Evolutionary conservation across 2,329 filamentous ascomycete species (phyloP), one percentile per base, ranked within the genome.

Genomic region (Verticillium dahliae): DNA sequence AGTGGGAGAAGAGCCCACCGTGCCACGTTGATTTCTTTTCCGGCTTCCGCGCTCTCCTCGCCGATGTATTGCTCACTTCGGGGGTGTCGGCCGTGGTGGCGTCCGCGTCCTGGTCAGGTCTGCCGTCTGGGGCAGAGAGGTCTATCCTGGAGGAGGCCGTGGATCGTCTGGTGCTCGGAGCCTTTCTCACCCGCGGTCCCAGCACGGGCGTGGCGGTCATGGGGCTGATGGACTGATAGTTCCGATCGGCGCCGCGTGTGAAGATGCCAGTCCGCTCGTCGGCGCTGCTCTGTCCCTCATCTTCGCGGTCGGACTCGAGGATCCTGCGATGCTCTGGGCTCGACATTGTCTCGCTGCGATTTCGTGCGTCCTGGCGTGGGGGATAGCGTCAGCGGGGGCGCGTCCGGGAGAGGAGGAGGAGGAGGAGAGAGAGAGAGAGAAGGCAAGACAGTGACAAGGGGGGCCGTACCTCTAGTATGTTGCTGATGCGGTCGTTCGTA

Each of bases 21-120:
- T 83, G 86, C 82, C 87, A 86, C 52, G 72, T 65, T 64, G 73
- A 72, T 62, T 73, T 64, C 50, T 70, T 65, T 56, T 68, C 65
- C n/a, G 66, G 62, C 27, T 64, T 63, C 38, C 60, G 63, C 39
- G 59, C 62, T 52, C 62, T 45, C 52, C 34, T 45, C 52, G 31
- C 22, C 45, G 34, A 34, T 1, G 37, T 31, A 14, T 15, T 31
- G 50, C 34, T 33, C 14, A 22, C 52, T 34, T 57, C 61, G 7
- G 50, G 62, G 58, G 61, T 59, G 63, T 37, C 57, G 65, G 59
- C 52, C 52, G 59, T 56, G 60, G 65, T 2, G 59, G 65, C 4
- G 65, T 68, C 57, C 63, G 66, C 38, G 57, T 56, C n/a, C 54
- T 58, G 39, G 60, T 60, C 15, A 56, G 60, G 39, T 22, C 41